These are phyloP conservation scores for Letharia columbiana DNA, from an alignment of 495 filamentous ascomycete genomes.

Conservation along the genomic window DNA sequence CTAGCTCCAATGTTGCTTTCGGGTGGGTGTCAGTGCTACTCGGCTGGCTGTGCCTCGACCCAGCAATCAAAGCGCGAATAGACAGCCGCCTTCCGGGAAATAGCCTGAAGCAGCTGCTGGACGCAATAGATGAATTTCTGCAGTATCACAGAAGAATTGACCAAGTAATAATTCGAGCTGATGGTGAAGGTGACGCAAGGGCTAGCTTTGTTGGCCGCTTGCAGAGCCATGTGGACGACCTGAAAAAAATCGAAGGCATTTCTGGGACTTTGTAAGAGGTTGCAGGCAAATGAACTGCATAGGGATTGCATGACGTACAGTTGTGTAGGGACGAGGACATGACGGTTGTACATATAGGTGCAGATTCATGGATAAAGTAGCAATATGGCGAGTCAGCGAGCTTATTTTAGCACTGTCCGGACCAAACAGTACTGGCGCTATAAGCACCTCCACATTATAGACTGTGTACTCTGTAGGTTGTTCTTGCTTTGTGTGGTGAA, in stretches of 20 bases:
- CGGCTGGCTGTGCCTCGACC: slow-evolving; percentile 63
- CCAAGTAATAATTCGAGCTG: slow-evolving; percentile 33
- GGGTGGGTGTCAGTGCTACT: slow-evolving; percentile 86
- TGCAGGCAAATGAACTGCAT: background rate
- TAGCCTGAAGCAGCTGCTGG: slow-evolving; percentile 55
- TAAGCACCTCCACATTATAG: background rate
- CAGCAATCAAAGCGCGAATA: slow-evolving; percentile 43
- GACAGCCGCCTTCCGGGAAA: slow-evolving; percentile 45
- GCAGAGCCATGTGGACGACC: slow-evolving; percentile 37
- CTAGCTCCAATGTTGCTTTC: slow-evolving; percentile 77
- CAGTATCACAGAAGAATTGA: slow-evolving; percentile 69
- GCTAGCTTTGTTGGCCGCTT: slow-evolving; percentile 52
- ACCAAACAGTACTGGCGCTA: background rate
- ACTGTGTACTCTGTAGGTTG: background rate
- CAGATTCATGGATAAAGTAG: background rate
- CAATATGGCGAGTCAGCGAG: background rate
- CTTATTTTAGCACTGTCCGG: background rate
- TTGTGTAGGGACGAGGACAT: background rate
- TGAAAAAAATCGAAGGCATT: slow-evolving; percentile 27
- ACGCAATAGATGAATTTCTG: slow-evolving; percentile 80
- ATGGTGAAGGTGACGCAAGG: slow-evolving; percentile 30
- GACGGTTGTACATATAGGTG: background rate
- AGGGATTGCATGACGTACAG: background rate
- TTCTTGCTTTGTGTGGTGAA: background rate
- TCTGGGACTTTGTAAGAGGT: no score